Evolutionary conservation across 2,329 filamentous ascomycete genomes (phyloP).

Genomic region (Fusarium vanettenii): DNA sequence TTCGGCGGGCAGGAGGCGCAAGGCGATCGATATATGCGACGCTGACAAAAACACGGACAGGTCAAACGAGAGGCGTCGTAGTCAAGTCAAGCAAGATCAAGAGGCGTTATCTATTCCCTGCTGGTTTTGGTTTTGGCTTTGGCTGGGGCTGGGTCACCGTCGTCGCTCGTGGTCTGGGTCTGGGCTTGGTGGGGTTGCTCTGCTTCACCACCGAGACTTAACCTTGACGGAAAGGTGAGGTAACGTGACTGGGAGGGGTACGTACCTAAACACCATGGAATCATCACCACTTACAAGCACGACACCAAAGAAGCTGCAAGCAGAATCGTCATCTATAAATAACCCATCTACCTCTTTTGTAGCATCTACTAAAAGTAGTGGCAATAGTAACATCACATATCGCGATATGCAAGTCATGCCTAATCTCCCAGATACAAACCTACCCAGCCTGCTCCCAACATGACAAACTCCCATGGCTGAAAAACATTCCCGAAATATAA

Average conservation of each 20-base stretch:
- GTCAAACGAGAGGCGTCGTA: slow-evolving; percentile 3
- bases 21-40: neutral
- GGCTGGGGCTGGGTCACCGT: slow-evolving; percentile 5
- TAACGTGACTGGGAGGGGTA: slow-evolving; percentile 40
- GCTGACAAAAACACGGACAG: neutral
- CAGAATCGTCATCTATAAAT: slow-evolving; percentile 1
- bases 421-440: slow-evolving; percentile 9
- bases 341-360: slow-evolving; percentile 6
- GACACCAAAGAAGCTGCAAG: neutral
- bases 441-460: slow-evolving; percentile 10
- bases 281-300: slow-evolving; percentile 4
- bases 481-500: slow-evolving; percentile 11
- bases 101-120: slow-evolving; percentile 31
- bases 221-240: slow-evolving; percentile 18
- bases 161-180: slow-evolving; percentile 14
- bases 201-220: neutral
- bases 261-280: slow-evolving; percentile 16
- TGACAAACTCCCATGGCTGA: slow-evolving; percentile 23
- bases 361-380: neutral
- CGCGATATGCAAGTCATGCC: slow-evolving; percentile 7
- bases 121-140: slow-evolving; percentile 7
- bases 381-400: neutral
- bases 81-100: slow-evolving; percentile 1
- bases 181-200: slow-evolving; percentile 36
- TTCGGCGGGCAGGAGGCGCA: neutral